phyloP scores from a whole-genome alignment of 2,329 filamentous ascomycete genomes.

The Apiospora pterosperma region DNA sequence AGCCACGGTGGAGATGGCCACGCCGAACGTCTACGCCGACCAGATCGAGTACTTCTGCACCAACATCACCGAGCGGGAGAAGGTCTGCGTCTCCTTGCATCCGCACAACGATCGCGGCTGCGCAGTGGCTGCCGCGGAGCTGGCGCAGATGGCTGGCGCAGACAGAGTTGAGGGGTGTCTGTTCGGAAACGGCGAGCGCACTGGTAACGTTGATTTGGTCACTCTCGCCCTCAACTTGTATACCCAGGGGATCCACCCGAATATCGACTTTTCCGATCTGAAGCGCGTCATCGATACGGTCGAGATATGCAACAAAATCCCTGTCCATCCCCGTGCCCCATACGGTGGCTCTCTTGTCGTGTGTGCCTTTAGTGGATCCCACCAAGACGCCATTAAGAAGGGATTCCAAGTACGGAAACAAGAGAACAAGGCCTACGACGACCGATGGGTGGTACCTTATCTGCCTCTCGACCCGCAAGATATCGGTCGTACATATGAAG shows the following conservation, averaged over 20 bases:
- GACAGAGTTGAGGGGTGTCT: conserved; percentile 86
- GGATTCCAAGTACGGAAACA: conserved; percentile 71
- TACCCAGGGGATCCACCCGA: conserved; percentile 82
- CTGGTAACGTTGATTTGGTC: conserved; percentile 92
- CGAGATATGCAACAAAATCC: conserved; percentile 92
- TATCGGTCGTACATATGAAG: conserved; percentile 95
- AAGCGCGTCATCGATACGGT: conserved; percentile 82
- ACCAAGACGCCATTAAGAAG: conserved; percentile 97
- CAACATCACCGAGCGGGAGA: conserved; percentile 79
- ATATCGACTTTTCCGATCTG: conserved; percentile 90
- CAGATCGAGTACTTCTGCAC: conserved; percentile 94
- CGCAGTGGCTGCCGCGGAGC: conserved; percentile 79
- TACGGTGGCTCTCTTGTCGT: conserved; percentile 92
- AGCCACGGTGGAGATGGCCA: conserved; percentile 91
- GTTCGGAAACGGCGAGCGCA: conserved; percentile 76
- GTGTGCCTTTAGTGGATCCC: conserved; percentile 85
- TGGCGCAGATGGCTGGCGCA: conserved; percentile 94
- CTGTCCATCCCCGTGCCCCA: conserved; percentile 82
- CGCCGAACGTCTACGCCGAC: conserved; percentile 93
- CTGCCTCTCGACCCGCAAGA: conserved; percentile 90
- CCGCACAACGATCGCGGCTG: conserved; percentile 92
- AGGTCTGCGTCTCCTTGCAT: conserved; percentile 85
- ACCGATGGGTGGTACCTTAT: conserved; percentile 83
- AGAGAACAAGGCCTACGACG: conserved; percentile 55
- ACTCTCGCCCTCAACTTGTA: conserved; percentile 92